Evolutionary conservation across 1,284 basidiomycete species (phyloP).

Genomic region (Cutaneotrichosporon spelunceum): DNA sequence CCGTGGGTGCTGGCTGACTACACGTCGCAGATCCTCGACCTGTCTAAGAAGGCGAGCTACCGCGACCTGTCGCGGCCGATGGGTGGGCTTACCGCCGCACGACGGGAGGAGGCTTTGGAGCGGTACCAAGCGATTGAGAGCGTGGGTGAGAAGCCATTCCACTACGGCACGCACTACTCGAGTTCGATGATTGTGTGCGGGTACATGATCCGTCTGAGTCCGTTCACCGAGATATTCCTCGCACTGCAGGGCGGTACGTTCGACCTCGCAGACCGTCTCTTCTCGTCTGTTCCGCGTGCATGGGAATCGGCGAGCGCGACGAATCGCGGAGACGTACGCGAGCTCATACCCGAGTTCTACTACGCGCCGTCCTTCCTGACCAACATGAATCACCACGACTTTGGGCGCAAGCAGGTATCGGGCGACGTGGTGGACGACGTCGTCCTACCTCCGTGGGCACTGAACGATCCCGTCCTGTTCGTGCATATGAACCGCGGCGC

Average conservation of each 20-base stretch:
- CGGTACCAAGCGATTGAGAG: slow-evolving; percentile 75
- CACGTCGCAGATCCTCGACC: slow-evolving; percentile 67
- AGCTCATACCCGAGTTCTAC: slow-evolving; percentile 91
- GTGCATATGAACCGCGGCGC: slow-evolving; percentile 78
- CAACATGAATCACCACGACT: slow-evolving; percentile 66
- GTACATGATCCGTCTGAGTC: slow-evolving; percentile 83
- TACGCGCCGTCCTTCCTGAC: slow-evolving; percentile 54
- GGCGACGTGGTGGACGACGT: slow-evolving; percentile 84
- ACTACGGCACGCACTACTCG: slow-evolving; percentile 90
- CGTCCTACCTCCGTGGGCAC: slow-evolving; percentile 86
- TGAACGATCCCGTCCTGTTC: slow-evolving; percentile 78
- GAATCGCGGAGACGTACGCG: slow-evolving; percentile 86
- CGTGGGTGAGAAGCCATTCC: slow-evolving; percentile 80
- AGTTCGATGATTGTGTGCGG: slow-evolving; percentile 97
- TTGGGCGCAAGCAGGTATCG: slow-evolving; percentile 75
- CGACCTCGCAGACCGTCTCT: slow-evolving; percentile 91
- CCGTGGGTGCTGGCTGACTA: slow-evolving; percentile 86
- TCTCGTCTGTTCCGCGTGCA: slow-evolving; percentile 73
- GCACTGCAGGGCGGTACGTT: slow-evolving; percentile 81
- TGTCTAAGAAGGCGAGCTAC: slow-evolving; percentile 64
- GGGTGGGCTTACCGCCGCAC: slow-evolving; percentile 77
- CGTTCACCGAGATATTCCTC: slow-evolving; percentile 83
- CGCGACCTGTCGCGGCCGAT: slow-evolving; percentile 76
- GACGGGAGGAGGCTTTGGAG: slow-evolving; percentile 67
- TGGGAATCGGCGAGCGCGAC: slow-evolving; percentile 83